Percentiles rank a stretch among this genome's conserved stretches.
Conservation (phyloP, 495 filamentous ascomycete species). For the Elasticomyces elasticus region DNA sequence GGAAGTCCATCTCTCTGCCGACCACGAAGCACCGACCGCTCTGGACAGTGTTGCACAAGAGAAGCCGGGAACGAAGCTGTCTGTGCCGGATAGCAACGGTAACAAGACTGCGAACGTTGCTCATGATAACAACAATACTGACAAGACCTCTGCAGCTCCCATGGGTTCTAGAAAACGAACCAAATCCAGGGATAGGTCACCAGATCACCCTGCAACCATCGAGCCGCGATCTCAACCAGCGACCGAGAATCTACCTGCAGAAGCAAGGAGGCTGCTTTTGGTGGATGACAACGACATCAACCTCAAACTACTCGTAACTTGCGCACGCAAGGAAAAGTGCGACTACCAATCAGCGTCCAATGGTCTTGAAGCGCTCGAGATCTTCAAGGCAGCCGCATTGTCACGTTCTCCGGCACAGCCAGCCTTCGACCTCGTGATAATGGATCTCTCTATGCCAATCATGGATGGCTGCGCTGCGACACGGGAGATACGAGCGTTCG, state of each 20-base stretch:
- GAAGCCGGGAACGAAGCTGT: not conserved
- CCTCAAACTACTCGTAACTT: not conserved
- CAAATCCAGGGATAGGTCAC: not conserved
- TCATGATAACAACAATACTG: not conserved
- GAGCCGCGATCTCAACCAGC: not conserved
- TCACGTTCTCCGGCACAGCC: not conserved
- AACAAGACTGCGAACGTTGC: not conserved
- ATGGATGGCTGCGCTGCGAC: conserved; percentile 7
- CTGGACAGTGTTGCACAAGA: not conserved
- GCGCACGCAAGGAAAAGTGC: not conserved
- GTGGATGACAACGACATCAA: conserved; percentile 9
- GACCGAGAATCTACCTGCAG: not conserved
- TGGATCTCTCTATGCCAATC: conserved; percentile 11
- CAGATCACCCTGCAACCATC: not conserved
- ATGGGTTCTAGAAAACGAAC: not conserved
- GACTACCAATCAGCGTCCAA: conserved; percentile 13
- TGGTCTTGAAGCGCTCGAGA: conserved; percentile 22
- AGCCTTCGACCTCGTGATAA: conserved; percentile 1
- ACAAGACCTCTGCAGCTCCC: not conserved
- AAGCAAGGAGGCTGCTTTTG: not conserved
- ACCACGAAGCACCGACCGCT: not conserved
- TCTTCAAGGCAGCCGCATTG: conserved; percentile 9
- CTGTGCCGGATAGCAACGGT: not conserved
- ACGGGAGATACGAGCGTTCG: conserved; percentile 6
- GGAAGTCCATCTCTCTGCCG: not conserved